Evolutionary conservation across 257 asterid species (phyloP), one percentile per base, ranked within the genome.

Genomic region (Galeopsis tetrahit): DNA sequence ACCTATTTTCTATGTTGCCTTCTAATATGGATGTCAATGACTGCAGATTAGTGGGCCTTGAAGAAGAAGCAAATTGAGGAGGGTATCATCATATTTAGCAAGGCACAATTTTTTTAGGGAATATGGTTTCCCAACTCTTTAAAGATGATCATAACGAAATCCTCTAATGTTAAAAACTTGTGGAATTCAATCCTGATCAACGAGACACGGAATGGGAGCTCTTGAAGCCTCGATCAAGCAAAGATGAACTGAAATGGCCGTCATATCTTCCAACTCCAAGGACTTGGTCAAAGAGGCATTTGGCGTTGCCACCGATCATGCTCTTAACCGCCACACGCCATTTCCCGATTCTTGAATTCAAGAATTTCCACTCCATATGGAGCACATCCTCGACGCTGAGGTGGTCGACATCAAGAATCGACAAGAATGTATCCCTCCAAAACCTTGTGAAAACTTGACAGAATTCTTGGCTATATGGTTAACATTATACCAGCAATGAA

Each of bases 311-410:
- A 2, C 84, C 78, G 10, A 82, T 33, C 35, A 84, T 52, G 68
- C 68, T 77, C 78, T 70, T 84, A 36, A 78, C 75, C 1, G 92
- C 96, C 13, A 69, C 17, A 7, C 80, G 52, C 96, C 96, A 87
- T 39, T 74, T 85, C 80, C 73, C 80, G 72, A 87, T 87, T 40
- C 75, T 81, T 55, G 76, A 68, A 77, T 78, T 78, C 77, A 89
- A 53, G 77, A 36, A 33, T 31, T 74, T 68, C 96, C 96, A 89
- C 75, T 89, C 92, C 94, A 87, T 82, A 32, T 70, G 81, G 33
- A 78, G 78, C 75, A 89, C 96, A 52, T 87, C 94, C 59, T 86
- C 96, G 11, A 89, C 70, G 81, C 94, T 77, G 66, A 78, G 52
- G n/a, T 61, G 78, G 46, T 82, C 80, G 10, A 89, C 42, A 13